phyloP scores from a whole-genome alignment of 1,284 basidiomycete genomes.

The Peniophora sp. region DNA sequence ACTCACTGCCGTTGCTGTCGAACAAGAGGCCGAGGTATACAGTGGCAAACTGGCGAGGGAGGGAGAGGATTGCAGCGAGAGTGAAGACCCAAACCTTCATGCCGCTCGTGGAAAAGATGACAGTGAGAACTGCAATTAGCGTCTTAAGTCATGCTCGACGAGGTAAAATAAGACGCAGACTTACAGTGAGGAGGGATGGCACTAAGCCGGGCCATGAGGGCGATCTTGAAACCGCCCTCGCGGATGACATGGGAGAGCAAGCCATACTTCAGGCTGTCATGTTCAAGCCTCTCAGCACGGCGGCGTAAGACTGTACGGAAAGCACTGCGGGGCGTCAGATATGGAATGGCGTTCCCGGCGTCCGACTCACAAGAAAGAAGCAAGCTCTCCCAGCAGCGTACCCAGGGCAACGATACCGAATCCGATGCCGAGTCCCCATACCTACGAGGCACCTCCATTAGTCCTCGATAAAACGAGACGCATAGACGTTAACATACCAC shows the following conservation, averaged over 20 bases:
- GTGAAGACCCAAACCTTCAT: neutral
- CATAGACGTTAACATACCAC: neutral
- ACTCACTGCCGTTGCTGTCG: neutral
- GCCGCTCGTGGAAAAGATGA: neutral
- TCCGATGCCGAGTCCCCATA: conserved; percentile 63
- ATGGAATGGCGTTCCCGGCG: neutral
- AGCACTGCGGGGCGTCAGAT: neutral
- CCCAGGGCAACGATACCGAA: conserved; percentile 63
- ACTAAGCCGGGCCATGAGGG: conserved; percentile 64
- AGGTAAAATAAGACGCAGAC: conserved; percentile 28
- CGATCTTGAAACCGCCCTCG: conserved; percentile 75
- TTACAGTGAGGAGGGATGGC: conserved; percentile 76
- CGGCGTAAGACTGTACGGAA: neutral
- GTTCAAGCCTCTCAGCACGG: conserved; percentile 64
- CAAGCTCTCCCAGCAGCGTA: conserved; percentile 61
- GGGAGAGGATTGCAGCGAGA: neutral
- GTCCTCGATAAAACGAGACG: conserved; percentile 52
- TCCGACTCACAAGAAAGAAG: conserved; percentile 56
- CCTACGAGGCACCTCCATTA: conserved; percentile 71
- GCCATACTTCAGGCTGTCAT: conserved; percentile 68
- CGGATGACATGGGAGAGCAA: conserved; percentile 72
- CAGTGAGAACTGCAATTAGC: neutral
- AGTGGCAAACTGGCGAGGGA: neutral
- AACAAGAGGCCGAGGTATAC: neutral
- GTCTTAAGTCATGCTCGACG: too few species aligned